Percentiles rank a stretch among this genome's conserved stretches.
Evolutionary conservation across 1,139 yeast species (phyloP).

Genomic region (Blastobotrys elegans): DNA sequence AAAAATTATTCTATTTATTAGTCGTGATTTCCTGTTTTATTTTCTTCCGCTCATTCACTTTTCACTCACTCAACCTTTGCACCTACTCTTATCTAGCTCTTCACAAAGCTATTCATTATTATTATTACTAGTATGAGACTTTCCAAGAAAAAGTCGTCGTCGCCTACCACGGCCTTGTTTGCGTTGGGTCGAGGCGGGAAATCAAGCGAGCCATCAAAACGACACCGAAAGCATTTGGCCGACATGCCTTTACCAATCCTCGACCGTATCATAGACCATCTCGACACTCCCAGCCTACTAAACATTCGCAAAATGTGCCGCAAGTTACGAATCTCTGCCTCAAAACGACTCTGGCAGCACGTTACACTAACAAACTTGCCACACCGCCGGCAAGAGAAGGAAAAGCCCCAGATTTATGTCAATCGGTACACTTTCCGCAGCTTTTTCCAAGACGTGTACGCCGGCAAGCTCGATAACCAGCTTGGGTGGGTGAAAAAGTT

Average conservation of each 20-base stretch:
- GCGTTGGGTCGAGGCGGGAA: not conserved
- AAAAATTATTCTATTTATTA: not conserved
- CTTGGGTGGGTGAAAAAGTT: slow-evolving; percentile 3
- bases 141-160: slow-evolving; percentile 1
- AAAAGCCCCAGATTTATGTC: not conserved
- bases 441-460: slow-evolving; percentile 8
- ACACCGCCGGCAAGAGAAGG: not conserved
- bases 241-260: slow-evolving; percentile 5
- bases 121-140: not conserved
- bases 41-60: not conserved
- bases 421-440: slow-evolving; percentile 2
- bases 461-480: slow-evolving; percentile 8
- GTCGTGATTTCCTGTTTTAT: not conserved
- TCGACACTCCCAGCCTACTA: slow-evolving; percentile 4
- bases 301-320: slow-evolving; percentile 5
- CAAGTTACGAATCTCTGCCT: slow-evolving; percentile 6
- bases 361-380: slow-evolving; percentile 10
- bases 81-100: not conserved
- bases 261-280: slow-evolving; percentile 1
- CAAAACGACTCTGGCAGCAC: slow-evolving; percentile 3
- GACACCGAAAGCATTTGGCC: not conserved
- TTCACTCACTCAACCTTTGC: not conserved
- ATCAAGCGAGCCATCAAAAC: not conserved
- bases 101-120: not conserved
- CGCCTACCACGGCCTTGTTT: not conserved